Evolutionary conservation across 495 filamentous ascomycete genomes (phyloP).

Genomic region (Apodospora peruviana): DNA sequence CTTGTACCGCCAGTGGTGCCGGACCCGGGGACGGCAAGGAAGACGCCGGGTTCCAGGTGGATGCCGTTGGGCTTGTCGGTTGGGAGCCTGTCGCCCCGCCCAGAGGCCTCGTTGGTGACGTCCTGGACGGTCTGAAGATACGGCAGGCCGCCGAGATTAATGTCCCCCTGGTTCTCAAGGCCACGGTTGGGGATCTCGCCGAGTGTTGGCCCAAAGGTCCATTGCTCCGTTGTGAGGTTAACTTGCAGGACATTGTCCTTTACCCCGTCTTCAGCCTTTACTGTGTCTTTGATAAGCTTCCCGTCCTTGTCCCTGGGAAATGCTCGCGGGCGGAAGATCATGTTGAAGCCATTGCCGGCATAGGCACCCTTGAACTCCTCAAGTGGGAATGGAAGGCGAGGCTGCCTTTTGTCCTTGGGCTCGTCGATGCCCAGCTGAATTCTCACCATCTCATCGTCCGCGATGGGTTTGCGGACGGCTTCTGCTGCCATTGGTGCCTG

Average conservation of each 20-base stretch:
- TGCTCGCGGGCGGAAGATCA: slow-evolving; percentile 1
- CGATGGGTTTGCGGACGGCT: not conserved
- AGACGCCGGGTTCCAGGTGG: slow-evolving; percentile 2
- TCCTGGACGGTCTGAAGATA: slow-evolving; percentile 3
- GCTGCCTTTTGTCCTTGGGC: not conserved
- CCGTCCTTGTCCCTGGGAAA: not conserved
- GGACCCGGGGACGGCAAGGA: not conserved
- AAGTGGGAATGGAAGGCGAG: slow-evolving; percentile 3
- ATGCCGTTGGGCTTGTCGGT: slow-evolving; percentile 3
- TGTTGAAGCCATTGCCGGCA: slow-evolving; percentile 4
- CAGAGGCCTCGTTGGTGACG: not conserved
- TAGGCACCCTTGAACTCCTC: slow-evolving; percentile 2
- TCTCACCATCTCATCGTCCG: not conserved
- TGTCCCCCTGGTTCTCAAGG: not conserved
- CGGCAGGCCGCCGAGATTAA: not conserved
- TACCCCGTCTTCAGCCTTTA: not conserved
- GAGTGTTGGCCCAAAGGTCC: slow-evolving; percentile 1
- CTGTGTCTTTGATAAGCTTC: too few relatives aligned
- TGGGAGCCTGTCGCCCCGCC: not conserved
- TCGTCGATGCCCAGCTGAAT: not conserved
- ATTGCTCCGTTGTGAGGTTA: slow-evolving; percentile 1
- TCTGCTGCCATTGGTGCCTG: not conserved
- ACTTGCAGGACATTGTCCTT: not conserved
- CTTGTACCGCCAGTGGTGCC: not conserved
- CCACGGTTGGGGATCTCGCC: slow-evolving; percentile 2